Evolutionary conservation across 805 yeast genomes (phyloP).

Genomic region (Sugiyamaella qingdaonensis): DNA sequence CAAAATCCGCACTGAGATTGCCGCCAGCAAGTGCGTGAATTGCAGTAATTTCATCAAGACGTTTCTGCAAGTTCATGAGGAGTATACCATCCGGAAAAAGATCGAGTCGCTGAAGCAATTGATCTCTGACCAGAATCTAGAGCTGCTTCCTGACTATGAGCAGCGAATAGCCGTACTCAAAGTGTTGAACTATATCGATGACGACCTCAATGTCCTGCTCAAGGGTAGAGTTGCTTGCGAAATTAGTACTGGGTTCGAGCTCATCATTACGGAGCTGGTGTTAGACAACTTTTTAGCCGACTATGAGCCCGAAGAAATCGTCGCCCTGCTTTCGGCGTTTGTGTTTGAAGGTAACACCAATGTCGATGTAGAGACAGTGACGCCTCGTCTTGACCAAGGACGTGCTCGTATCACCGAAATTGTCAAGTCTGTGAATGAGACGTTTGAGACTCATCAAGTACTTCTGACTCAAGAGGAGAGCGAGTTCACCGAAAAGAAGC

Average conservation of each 20-base stretch:
- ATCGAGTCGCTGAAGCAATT: conserved; percentile 55
- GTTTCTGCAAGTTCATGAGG: conserved; percentile 44
- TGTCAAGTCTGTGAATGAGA: conserved; percentile 55
- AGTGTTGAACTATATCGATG: conserved; percentile 77
- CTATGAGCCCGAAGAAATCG: conserved; percentile 93
- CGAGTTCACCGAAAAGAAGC: conserved; percentile 71
- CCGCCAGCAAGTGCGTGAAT: conserved; percentile 27
- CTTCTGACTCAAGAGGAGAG: conserved; percentile 78
- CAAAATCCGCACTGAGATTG: conserved; percentile 32
- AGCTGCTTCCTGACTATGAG: conserved; percentile 87
- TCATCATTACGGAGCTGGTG: conserved; percentile 81
- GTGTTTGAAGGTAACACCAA: conserved; percentile 84
- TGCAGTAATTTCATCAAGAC: conserved; percentile 46
- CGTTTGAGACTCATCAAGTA: conserved; percentile 66
- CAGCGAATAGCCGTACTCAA: conserved; percentile 77
- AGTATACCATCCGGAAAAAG: conserved; percentile 43
- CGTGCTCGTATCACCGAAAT: conserved; percentile 63
- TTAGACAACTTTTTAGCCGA: conserved; percentile 89
- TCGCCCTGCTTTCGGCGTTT: conserved; percentile 87
- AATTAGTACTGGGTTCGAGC: conserved; percentile 72
- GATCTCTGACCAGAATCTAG: conserved; percentile 83
- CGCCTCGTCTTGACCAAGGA: conserved; percentile 72
- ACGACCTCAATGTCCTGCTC: conserved; percentile 62
- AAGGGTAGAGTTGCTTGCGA: conserved; percentile 96
- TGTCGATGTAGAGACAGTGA: conserved; percentile 64